Base-by-base conservation (phyloP, 129 eudicot genomes). In the Rutidosis leptorrhynchoides region DNA sequence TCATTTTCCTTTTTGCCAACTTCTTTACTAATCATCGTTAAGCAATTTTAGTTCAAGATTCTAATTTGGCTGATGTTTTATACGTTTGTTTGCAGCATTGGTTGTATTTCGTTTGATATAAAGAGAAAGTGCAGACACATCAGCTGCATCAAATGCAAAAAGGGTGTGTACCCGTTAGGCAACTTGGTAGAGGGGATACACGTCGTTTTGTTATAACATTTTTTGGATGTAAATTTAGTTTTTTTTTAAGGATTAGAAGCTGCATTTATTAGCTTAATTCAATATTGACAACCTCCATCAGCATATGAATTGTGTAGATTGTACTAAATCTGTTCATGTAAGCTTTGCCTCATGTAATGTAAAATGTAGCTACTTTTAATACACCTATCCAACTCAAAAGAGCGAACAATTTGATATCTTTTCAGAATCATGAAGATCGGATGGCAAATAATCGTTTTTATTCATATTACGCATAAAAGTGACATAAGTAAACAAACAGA, bases 261-360 rank as follows among this genome's bases (percentile, higher is more conserved):
- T 71, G 37, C 7, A n/a, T 26, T 61, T 60, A 71, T 15, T 22
- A 33, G 49, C 60, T 45, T 27, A 28, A 27, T 42, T 33, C 48
- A 65, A 27, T 37, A 63, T 63, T 64, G 64, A 52, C 70, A 54
- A 26, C 22, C 8, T 27, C 15, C 23, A 4, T 27, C 10, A 25
- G 55, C 35, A 51, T 66, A 4, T 33, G 9, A 16, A 7, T 29
- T 65, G 35, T 65, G 35, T 55, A 32, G 70, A 53, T 62, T 62
- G 70, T 72, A 62, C 30, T 62, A 35, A 24, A 59, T 60, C 14
- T 55, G 70, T 72, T 11, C 8, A n/a, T 54, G 54, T 56, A 52
- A 55, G 46, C 49, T 64, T 22, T 73, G 49, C 29, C 19, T 64
- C 45, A 7, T 64, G 72, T 73, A 72, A 64, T 65, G 70, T 73